Base-by-base conservation (phyloP, 768 basidiomycete species). In the Mycena belliarum region DNA sequence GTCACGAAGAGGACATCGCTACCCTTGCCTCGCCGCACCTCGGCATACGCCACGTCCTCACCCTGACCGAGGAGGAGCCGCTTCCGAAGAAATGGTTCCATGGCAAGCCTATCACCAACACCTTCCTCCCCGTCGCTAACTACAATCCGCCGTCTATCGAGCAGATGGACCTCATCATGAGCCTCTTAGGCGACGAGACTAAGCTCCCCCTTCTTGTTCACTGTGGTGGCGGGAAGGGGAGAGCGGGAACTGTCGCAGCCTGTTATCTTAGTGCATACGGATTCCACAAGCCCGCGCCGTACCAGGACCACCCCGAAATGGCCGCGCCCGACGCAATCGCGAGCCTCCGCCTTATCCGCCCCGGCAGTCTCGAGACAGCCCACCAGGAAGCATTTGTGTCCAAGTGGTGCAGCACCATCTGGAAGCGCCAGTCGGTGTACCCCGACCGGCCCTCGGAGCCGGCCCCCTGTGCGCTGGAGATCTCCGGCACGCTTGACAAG, bases 201-300 rank as follows among this genome's bases (percentile, higher is more conserved):
- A 82, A 82, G 14, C 66, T 79, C 1, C 83, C 84, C 0, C 61
- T 84, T 9, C 69, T 86, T 15, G 71, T 86, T 3, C 84, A 86
- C 59, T 86, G 85, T 63, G 84, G 82, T 5, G 85, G 83, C 7
- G 85, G 85, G 3, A 85, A 84, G 59, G 85, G 85, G 0, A 77
- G 84, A 11, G 83, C 84, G 23, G 85, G 85, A 16, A 85, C 82
- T 1, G 81, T 86, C 0, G 79, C 81, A 6, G 85, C 84, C 0
- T 84, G 84, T 59, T 85, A 83, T 60, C 71, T 87, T 45, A 77
- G 77, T 25, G 83, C 83, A 0, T 83, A 76, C 64, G 83, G 85
- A 2, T 85, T 84, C 68, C 66, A 68, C 15, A 72, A 68, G 32
- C 79, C 80, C n/a, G 63, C 67, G n/a, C 60, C 65, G n/a, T 46